Conservation (phyloP, 2,329 filamentous ascomycete genomes). For the Exophiala viscosa region DNA sequence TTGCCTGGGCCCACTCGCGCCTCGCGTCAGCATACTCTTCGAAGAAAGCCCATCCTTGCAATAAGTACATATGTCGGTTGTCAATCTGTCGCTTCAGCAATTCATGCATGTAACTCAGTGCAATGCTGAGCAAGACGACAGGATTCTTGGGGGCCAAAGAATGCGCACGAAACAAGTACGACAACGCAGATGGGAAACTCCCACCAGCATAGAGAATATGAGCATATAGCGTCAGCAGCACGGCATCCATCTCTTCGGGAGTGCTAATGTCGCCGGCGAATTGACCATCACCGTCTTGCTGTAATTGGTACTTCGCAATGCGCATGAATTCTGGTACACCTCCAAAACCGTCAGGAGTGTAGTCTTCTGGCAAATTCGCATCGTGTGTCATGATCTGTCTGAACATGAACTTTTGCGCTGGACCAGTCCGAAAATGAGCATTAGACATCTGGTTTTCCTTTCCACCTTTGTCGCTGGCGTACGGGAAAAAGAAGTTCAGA, state of each 20-base stretch:
- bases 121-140: constrained; percentile 75
- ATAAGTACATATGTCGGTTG: constrained; percentile 81
- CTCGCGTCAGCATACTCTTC: constrained; percentile 67
- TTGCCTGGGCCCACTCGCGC: constrained; percentile 5
- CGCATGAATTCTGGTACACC: constrained; percentile 36
- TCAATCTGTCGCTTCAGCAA: constrained; percentile 84
- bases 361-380: constrained; percentile 56
- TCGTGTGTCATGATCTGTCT: constrained; percentile 91
- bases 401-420: constrained; percentile 85
- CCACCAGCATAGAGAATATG: constrained; percentile 83
- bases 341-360: constrained; percentile 35
- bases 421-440: constrained; percentile 61
- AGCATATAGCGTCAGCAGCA: constrained; percentile 81
- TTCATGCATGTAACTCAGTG: constrained; percentile 81
- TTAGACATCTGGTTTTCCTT: constrained; percentile 18
- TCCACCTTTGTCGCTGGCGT: constrained; percentile 46
- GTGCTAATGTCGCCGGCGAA: constrained; percentile 4
- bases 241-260: constrained; percentile 64
- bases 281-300: constrained; percentile 32
- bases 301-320: constrained; percentile 12
- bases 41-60: constrained; percentile 80
- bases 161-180: constrained; percentile 77
- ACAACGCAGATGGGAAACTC: constrained; percentile 77
- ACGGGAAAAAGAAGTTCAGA: constrained; percentile 69
- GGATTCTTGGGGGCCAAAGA: constrained; percentile 38